Percentiles rank a stretch among this genome's conserved stretches.
These are phyloP conservation scores for Ramalina intermedia DNA, from an alignment of 495 filamentous ascomycete genomes.

Conservation along the genomic window DNA sequence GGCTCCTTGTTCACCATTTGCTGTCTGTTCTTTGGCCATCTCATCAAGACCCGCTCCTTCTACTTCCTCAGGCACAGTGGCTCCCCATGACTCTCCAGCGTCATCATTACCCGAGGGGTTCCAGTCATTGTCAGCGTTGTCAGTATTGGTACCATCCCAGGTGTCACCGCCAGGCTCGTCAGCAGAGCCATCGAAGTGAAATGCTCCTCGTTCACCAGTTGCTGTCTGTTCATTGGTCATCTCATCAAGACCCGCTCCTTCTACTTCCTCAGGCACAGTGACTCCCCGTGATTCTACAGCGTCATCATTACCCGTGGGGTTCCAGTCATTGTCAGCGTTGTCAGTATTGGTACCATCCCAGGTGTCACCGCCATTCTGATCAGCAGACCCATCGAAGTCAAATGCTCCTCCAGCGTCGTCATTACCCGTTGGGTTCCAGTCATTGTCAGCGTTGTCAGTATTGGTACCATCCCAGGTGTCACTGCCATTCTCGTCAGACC, in stretches of 20 bases:
- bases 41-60: constrained; percentile 4
- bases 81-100: neutral
- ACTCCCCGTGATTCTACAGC: neutral
- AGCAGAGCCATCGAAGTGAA: too few species aligned
- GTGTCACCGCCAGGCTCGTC: neutral
- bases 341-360: neutral
- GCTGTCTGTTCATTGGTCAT: constrained; percentile 10
- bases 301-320: constrained; percentile 1
- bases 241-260: constrained; percentile 2
- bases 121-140: neutral
- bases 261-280: constrained; percentile 9
- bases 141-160: neutral
- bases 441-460: neutral
- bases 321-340: neutral
- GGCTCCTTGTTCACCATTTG: constrained; percentile 16
- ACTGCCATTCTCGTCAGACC: neutral
- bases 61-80: constrained; percentile 7
- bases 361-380: neutral
- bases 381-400: neutral
- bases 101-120: neutral
- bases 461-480: neutral
- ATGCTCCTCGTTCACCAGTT: constrained; percentile 15
- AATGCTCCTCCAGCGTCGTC: constrained; percentile 14
- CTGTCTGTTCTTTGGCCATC: constrained; percentile 10
- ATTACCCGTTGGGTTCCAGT: neutral